phyloP scores from a whole-genome alignment of 1,284 basidiomycete species.

The Leccinum subrobustum region DNA sequence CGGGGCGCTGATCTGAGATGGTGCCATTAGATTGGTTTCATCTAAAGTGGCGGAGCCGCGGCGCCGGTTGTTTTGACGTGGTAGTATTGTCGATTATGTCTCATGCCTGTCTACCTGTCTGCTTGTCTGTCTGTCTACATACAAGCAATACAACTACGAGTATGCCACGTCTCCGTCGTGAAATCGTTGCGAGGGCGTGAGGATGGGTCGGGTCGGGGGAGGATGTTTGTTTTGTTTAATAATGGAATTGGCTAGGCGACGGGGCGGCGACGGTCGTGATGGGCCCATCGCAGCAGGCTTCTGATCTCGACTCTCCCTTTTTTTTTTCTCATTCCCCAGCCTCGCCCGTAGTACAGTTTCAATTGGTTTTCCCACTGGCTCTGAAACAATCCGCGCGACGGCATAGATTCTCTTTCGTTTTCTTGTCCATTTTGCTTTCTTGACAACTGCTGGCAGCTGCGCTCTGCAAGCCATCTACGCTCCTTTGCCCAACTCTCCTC shows the following conservation, averaged over 20 bases:
- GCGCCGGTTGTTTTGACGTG: background rate
- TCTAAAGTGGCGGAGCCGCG: constrained; percentile 36
- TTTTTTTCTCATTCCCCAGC: no score
- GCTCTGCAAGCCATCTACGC: constrained; percentile 14
- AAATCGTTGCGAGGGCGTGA: background rate
- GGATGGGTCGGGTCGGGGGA: no score
- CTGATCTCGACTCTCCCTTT: no score
- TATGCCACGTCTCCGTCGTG: background rate
- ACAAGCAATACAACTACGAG: background rate
- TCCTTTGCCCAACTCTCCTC: constrained; percentile 20
- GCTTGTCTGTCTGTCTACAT: background rate
- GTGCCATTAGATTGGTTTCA: constrained; percentile 70
- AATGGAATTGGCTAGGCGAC: no score
- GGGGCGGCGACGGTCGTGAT: no score
- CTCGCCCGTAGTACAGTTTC: background rate
- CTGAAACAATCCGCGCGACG: background rate
- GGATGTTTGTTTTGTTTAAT: no score
- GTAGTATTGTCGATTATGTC: background rate
- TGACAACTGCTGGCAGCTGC: background rate
- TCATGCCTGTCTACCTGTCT: background rate
- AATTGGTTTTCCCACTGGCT: background rate
- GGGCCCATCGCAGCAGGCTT: no score
- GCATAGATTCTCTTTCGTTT: background rate
- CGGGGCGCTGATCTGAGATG: constrained; percentile 5
- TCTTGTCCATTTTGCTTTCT: background rate